Percentiles rank a stretch among this genome's conserved stretches.
phyloP scores from a whole-genome alignment of 495 filamentous ascomycete genomes.

The Talaromyces stipitatus region DNA sequence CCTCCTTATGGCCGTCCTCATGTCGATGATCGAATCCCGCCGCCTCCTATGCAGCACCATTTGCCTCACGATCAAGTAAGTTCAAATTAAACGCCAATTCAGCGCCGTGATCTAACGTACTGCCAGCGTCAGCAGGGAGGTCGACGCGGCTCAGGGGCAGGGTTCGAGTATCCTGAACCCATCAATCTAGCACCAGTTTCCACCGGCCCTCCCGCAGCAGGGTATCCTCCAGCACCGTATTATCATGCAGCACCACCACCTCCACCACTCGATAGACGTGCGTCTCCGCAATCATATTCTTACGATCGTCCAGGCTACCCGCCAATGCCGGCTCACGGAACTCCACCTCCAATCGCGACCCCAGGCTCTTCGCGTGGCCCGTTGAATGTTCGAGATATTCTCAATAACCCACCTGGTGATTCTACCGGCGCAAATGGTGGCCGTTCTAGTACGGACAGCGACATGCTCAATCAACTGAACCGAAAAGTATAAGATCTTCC shows the following conservation, averaged over 20 bases:
- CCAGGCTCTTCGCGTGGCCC: slow-evolving; percentile 31
- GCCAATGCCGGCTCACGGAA: slow-evolving; percentile 28
- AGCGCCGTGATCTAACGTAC: slow-evolving; percentile 12
- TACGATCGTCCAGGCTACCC: slow-evolving; percentile 44
- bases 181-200: slow-evolving; percentile 47
- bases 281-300: slow-evolving; percentile 43
- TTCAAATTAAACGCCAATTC: slow-evolving; percentile 13
- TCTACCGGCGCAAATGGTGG: slow-evolving; percentile 20
- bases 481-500: slow-evolving; percentile 27
- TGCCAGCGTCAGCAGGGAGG: slow-evolving; percentile 33
- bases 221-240: slow-evolving; percentile 44
- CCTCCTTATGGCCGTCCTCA: slow-evolving; percentile 22
- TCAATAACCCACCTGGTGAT: slow-evolving; percentile 33
- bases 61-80: slow-evolving; percentile 43
- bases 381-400: slow-evolving; percentile 47
- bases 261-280: slow-evolving; percentile 38
- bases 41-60: slow-evolving; percentile 27
- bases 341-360: slow-evolving; percentile 32
- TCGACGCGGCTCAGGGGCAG: slow-evolving; percentile 40
- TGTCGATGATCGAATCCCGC: slow-evolving; percentile 30
- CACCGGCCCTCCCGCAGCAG: slow-evolving; percentile 38
- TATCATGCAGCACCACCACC: slow-evolving; percentile 29
- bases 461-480: slow-evolving; percentile 50
- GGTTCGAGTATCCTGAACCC: slow-evolving; percentile 48
- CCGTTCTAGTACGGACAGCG: slow-evolving; percentile 46